Evolutionary conservation across 2,329 filamentous ascomycete genomes (phyloP), one percentile per base, ranked within the genome.

Genomic region (Claviceps spartinae): DNA sequence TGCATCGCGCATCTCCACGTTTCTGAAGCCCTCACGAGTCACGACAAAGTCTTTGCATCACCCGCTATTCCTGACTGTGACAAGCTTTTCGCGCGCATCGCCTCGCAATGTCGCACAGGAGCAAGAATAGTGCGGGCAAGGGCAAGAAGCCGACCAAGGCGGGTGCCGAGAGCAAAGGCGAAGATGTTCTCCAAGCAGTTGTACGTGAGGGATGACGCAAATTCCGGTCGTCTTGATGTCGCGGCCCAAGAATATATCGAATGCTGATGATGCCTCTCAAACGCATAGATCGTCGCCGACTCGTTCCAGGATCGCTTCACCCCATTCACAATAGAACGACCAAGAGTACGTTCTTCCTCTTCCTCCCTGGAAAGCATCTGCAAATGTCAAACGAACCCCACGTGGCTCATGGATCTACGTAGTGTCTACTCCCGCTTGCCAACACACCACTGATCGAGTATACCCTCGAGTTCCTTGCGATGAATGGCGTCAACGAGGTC

Each of bases 401-500:
- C 2, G 36, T 47, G 34, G 49, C 40, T 49, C 34, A 50, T 22
- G 2, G 46, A 38, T n/a, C 36, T 40, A 40, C 38, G 34, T 62
- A 94, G 87, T 97, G 93, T 72, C 83, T 98, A 36, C 76, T 98
- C 6, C 89, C 91, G 11, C 77, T 98, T 54, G 93, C 88, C 54
- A 97, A 97, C 67, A 90, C 85, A 1, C 91, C 93, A 38, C 75
- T 98, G 56, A 95, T 98, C 70, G 93, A 98, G 68, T 97, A 98
- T 67, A 97, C 91, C 4, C 82, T 97, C 62, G 90, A 97, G 64
- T 97, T 95, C 62, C 82, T 98, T 1, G 89, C 89, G 57, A 91
- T 91, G 77, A 89, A 93, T 54, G 89, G 90, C 53, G 89, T 97
- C n/a, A 83, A 93, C 60, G 88, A 96, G 58, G 86, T 97, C 51